Base-by-base conservation (phyloP, 805 yeast species). In the Tetrapisispora pingtungensis region DNA sequence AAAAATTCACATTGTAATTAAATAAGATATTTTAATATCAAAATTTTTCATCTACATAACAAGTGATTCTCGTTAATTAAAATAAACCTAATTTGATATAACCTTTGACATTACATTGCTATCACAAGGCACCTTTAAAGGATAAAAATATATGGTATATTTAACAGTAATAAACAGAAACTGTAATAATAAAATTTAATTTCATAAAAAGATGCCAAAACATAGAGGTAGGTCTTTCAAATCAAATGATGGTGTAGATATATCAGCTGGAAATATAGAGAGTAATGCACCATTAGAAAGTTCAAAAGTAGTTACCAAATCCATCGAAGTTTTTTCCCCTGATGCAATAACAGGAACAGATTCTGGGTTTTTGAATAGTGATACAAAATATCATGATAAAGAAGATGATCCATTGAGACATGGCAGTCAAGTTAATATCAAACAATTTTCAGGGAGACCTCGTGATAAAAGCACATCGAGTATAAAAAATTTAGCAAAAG, bases 381-480 rank as follows among this genome's bases (percentile, higher is more conserved):
- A n/a, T 6, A 4, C 24, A 12, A n/a, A 22, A 22, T 30, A 5
- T 10, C 10, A n/a, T 15, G 32, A 14, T 15, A 36, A 24, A 10
- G n/a, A 26, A 22, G 19, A 28, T 13, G 28, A 28, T 32, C 1
- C 37, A 10, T 10, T 17, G 2, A n/a, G 7, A n/a, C n/a, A 15
- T n/a, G 12, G 4, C 7, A 28, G 50, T 40, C 53, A 49, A 31
- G 26, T 46, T 19, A 8, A 37, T 28, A 37, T 37, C 4, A 48
- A 56, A 40, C 65, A 58, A 40, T 62, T 62, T 43, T 56, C 64
- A 8, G 59, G 61, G 1, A 53, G 54, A 26, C 58, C 63, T 1
- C 50, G 64, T 42, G 56, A 63, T 27, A 62, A 58, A 47, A 61
- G 64, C 46, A 52, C 58, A 4, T 60, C 62, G 3, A 57, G 61